Evolutionary conservation across 225 moss, liverwort and hornwort species (phyloP), one percentile per base, ranked within the genome.

Genomic region (Antitrichia curtipendula): DNA sequence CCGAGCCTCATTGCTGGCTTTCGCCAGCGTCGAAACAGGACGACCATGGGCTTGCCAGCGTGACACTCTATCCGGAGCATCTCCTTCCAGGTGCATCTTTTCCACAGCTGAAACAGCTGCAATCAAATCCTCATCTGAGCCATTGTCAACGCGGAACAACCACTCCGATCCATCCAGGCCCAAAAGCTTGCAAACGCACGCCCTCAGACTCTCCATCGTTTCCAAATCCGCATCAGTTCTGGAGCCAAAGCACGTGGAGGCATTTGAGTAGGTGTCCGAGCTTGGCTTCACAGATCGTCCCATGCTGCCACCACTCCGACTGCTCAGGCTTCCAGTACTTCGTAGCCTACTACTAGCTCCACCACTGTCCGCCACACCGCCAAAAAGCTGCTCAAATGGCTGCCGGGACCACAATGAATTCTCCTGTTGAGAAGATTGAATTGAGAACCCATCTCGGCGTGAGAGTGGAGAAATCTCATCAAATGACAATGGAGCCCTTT

Each of bases 391-490:
- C 88, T 96, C 97, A 83, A 95, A 95, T 9, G 97, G 97, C 69
- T 96, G 96, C 72, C 94, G 92, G 53, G 97, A 97, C 97, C 96
- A 97, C 68, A 97, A 86, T 10, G 97, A 97, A 80, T 95, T 92
- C 63, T 95, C 95, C 40, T 90, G 66, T 79, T 91, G 90, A 45
- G 88, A 84, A 22, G 92, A 88, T 80, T 97, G 97, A 75, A 95
- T 95, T 8, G 96, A 97, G 89, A 96, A 97, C 9, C 91, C 95
- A 88, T 97, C 94, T 82, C 95, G 93, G 82, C 93, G 93, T 23
- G 93, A 92, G 72, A 94, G 93, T 8, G 97, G 97, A 41, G 97
- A 97, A 72, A 97, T 92, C 75, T 97, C 94, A 85, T 97, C 97
- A 78, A 97, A 97, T 25, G 93, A 92, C 88, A 97, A 88, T 31